Percentiles rank a stretch among this genome's conserved stretches.
Conservation (phyloP, 1,284 basidiomycete genomes). For the Ganoderma resinaceum region DNA sequence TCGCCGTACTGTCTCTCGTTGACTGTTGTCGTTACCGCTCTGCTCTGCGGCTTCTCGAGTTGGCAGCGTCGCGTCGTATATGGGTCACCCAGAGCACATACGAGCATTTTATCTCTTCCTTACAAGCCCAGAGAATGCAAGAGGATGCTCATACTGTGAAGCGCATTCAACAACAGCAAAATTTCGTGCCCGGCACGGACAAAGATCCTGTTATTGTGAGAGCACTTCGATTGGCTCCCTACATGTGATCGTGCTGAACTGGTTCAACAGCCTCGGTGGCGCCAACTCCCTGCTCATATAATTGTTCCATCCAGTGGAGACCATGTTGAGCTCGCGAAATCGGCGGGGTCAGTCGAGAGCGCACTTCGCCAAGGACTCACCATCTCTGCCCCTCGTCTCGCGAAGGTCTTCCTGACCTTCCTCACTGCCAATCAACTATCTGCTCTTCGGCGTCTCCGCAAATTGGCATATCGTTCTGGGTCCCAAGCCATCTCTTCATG, state of each 20-base stretch:
- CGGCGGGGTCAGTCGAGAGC: conserved; percentile 8
- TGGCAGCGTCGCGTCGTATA: conserved; percentile 22
- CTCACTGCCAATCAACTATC: conserved; percentile 5
- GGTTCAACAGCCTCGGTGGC: background rate
- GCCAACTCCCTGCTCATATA: background rate
- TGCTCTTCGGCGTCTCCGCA: conserved; percentile 30
- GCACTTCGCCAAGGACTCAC: background rate
- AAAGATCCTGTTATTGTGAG: background rate
- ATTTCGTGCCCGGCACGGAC: no score
- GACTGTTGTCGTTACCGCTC: conserved; percentile 13
- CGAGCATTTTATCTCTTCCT: background rate
- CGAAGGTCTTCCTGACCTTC: conserved; percentile 5
- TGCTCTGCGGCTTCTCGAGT: conserved; percentile 33
- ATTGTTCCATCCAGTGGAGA: background rate
- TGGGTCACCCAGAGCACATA: conserved; percentile 14
- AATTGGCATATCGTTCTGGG: conserved; percentile 27
- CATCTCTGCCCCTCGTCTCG: conserved; percentile 3
- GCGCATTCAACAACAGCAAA: no score
- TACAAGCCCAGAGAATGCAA: background rate
- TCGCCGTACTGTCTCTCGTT: conserved; percentile 32
- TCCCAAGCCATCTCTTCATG: conserved; percentile 34
- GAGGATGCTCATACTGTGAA: background rate
- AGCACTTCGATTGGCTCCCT: background rate
- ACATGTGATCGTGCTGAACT: background rate
- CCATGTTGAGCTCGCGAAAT: background rate